phyloP scores from a whole-genome alignment of 2,329 filamentous ascomycete genomes.

The Stemphylium lycopersici region DNA sequence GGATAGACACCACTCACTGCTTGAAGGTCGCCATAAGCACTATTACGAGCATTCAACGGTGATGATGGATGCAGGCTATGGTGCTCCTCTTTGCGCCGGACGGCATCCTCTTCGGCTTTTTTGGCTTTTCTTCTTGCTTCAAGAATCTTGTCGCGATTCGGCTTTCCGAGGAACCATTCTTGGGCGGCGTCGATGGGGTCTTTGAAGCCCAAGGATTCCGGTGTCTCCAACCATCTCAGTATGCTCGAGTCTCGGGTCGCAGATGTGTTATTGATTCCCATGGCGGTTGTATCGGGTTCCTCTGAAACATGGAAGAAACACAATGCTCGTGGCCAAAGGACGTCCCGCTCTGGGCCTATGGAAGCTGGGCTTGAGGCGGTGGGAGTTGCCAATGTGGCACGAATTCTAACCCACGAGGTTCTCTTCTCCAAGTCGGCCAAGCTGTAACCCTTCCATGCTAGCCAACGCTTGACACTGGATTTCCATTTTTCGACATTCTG shows the following conservation, averaged over 20 bases:
- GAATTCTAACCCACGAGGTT: conserved; percentile 42
- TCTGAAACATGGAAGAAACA: conserved; percentile 36
- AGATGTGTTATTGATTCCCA: background rate
- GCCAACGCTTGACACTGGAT: conserved; percentile 38
- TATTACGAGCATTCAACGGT: conserved; percentile 44
- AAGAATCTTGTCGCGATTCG: conserved; percentile 42
- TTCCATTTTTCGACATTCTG: conserved; percentile 46
- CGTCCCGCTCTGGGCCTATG: conserved; percentile 28
- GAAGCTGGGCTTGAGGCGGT: conserved; percentile 19
- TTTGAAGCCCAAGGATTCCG: conserved; percentile 39
- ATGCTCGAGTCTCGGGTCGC: conserved; percentile 11
- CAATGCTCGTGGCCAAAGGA: conserved; percentile 46
- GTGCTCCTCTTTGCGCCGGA: conserved; percentile 39
- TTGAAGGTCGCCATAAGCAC: conserved; percentile 46
- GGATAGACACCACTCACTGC: conserved; percentile 48
- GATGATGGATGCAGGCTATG: conserved; percentile 43
- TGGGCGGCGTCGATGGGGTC: conserved; percentile 46
- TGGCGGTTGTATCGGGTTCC: background rate
- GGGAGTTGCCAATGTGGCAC: conserved; percentile 22
- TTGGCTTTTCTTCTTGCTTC: conserved; percentile 51
- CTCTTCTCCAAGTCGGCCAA: conserved; percentile 31
- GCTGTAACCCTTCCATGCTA: conserved; percentile 45
- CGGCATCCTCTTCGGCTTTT: conserved; percentile 56
- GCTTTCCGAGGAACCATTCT: conserved; percentile 45
- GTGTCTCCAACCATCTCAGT: conserved; percentile 40